These are phyloP conservation scores for Crithidia brevicula DNA, from an alignment of 208 protist species.

Conservation along the genomic window DNA sequence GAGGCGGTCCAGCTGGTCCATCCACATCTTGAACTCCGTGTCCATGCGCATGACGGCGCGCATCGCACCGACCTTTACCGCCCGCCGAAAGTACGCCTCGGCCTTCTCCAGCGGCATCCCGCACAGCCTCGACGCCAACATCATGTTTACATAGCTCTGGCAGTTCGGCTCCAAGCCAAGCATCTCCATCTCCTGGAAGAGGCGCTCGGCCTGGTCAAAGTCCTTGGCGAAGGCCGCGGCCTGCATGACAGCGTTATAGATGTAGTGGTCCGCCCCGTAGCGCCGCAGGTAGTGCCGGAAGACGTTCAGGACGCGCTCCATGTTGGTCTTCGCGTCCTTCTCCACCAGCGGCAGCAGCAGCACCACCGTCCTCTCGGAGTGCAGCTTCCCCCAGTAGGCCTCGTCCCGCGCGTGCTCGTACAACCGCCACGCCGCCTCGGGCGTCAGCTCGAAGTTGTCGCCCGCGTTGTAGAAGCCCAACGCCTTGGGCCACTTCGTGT, in stretches of 20 bases:
- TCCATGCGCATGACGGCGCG: constrained; percentile 83
- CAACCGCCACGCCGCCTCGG: constrained; percentile 77
- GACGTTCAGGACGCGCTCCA: constrained; percentile 75
- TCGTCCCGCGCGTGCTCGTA: constrained; percentile 72
- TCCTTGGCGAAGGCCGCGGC: constrained; percentile 84
- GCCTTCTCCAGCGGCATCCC: constrained; percentile 60
- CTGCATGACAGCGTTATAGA: constrained; percentile 94
- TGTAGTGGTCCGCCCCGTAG: constrained; percentile 91
- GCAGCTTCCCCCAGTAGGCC: constrained; percentile 74
- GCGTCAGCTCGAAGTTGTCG: constrained; percentile 92
- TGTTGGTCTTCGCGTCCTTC: constrained; percentile 62
- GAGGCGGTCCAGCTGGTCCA: constrained; percentile 88
- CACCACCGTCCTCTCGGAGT: constrained; percentile 87
- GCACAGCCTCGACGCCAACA: constrained; percentile 75
- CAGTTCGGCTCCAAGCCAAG: constrained; percentile 83
- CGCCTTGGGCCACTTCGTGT: constrained; percentile 91
- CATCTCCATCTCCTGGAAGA: constrained; percentile 76
- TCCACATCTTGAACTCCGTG: constrained; percentile 92
- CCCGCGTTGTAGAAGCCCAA: constrained; percentile 92
- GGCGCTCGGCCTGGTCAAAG: constrained; percentile 59
- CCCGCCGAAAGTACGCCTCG: constrained; percentile 79
- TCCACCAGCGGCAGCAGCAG: constrained; percentile 84
- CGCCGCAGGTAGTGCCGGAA: constrained; percentile 87
- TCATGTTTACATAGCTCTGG: constrained; percentile 93
- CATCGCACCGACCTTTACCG: constrained; percentile 61